These are phyloP conservation scores for Petunia hybrid DNA, from an alignment of 305 asterid genomes.

Conservation along the genomic window DNA sequence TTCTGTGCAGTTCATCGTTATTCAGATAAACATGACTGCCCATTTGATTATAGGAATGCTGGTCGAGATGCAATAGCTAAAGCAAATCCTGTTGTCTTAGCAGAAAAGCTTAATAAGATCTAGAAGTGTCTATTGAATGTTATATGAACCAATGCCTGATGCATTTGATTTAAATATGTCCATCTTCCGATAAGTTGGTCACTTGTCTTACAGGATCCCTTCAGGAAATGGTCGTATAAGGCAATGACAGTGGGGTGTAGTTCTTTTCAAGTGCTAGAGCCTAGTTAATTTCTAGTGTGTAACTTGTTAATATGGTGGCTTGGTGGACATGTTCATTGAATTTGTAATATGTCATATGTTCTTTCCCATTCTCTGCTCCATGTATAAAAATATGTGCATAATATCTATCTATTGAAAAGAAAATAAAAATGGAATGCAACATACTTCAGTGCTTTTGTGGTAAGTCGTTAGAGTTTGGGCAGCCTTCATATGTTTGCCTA, in stretches of 20 bases:
- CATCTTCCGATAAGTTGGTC: not conserved
- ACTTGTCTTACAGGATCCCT: not conserved
- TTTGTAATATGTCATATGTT: conserved; percentile 37
- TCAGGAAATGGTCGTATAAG: conserved; percentile 21
- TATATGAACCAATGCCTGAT: not conserved
- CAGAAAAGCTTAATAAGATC: conserved; percentile 67
- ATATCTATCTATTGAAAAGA: no score
- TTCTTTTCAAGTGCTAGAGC: no score
- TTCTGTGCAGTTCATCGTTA: conserved; percentile 64
- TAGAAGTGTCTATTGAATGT: conserved; percentile 22
- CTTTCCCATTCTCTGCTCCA: conserved; percentile 15
- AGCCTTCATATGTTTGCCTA: no score
- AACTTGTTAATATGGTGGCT: no score
- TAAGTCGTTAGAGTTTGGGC: no score
- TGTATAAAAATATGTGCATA: no score
- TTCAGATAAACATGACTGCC: conserved; percentile 66
- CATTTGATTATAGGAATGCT: conserved; percentile 58
- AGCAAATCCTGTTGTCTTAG: conserved; percentile 57
- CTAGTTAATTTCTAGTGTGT: no score
- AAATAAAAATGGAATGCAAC: no score
- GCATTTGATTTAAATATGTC: no score
- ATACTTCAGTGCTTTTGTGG: no score
- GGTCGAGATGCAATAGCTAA: conserved; percentile 65
- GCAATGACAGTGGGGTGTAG: conserved; percentile 18
- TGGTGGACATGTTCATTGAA: conserved; percentile 28